Evolutionary conservation across 2,329 filamentous ascomycete genomes (phyloP), one percentile per base, ranked within the genome.

Genomic region (Diaporthe australafricana): DNA sequence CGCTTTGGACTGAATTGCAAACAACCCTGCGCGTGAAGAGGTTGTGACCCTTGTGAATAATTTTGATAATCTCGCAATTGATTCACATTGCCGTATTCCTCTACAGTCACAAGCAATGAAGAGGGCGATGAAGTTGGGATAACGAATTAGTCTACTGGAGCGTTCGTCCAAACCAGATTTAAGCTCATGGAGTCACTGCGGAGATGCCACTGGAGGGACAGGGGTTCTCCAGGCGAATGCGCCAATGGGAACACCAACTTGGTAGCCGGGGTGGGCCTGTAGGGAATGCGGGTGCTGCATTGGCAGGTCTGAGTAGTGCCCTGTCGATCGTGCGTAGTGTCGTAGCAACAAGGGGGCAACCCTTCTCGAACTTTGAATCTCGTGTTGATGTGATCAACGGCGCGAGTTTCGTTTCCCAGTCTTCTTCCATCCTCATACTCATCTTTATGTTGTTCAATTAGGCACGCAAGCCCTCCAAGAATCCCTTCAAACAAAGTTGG

Each of bases 171-270:
- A 65, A 25, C 35, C 40, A 40, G 69, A 32, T 62, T 68, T 65
- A 70, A 69, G 57, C 63, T 70, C 70, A 68, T 72, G 71, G 56
- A 69, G 40, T 48, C 56, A 47, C 35, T 68, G 38, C 48, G 47
- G 40, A 53, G 50, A 22, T 17, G 20, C 32, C 32, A 50, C n/a
- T 38, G 68, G 45, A 69, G 38, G 47, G n/a, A 60, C 55, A 55
- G 56, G 68, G 53, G 47, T 63, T 72, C 70, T 60, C 63, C 71
- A 62, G 60, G 32, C 7, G 22, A 30, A 25, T 22, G 25, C 16
- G 9, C 70, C 70, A 71, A 71, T 71, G 25, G 38, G 5, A n/a
- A 17, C 4, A 7, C 42, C 20, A 14, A 6, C 47, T 11, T 12
- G 12, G 9, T 22, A 20, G 22, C 45, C 35, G 42, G 42, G 55